Conservation (phyloP, 2,329 filamentous ascomycete species). For the Pyricularia pennisetigena region DNA sequence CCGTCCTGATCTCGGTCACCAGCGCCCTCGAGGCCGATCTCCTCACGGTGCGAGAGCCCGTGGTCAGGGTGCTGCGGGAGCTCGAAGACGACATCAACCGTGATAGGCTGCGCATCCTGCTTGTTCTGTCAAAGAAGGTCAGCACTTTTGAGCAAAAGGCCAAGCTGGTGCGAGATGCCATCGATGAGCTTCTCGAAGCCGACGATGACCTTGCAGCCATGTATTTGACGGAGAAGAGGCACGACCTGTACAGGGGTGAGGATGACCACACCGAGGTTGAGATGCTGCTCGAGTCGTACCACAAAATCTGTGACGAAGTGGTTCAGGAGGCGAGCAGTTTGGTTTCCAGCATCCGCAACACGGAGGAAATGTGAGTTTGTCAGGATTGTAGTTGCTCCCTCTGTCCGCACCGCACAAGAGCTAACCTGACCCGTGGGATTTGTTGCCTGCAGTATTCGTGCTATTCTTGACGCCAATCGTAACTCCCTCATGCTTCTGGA, state of each 20-base stretch:
- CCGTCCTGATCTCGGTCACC: slow-evolving; percentile 88
- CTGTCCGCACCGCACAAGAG: not conserved
- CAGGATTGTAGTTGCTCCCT: not conserved
- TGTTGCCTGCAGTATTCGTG: slow-evolving; percentile 59
- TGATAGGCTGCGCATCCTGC: slow-evolving; percentile 80
- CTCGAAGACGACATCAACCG: slow-evolving; percentile 95
- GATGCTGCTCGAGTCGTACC: slow-evolving; percentile 92
- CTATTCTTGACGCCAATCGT: slow-evolving; percentile 94
- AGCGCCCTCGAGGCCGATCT: slow-evolving; percentile 89
- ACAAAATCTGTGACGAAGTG: slow-evolving; percentile 96
- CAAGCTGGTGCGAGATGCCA: slow-evolving; percentile 83
- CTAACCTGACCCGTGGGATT: slow-evolving; percentile 13
- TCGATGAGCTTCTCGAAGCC: slow-evolving; percentile 89
- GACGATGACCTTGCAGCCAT: slow-evolving; percentile 91
- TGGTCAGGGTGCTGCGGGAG: slow-evolving; percentile 78
- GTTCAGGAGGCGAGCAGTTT: slow-evolving; percentile 90
- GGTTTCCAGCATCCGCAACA: slow-evolving; percentile 91
- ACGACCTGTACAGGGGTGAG: slow-evolving; percentile 61
- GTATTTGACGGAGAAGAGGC: slow-evolving; percentile 86
- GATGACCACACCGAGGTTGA: slow-evolving; percentile 95
- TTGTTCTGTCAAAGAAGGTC: slow-evolving; percentile 90
- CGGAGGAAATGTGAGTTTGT: slow-evolving; percentile 80
- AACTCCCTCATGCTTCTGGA: slow-evolving; percentile 97
- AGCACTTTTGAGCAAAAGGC: slow-evolving; percentile 98
- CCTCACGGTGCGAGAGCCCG: slow-evolving; percentile 84